Evolutionary conservation across 768 basidiomycete species (phyloP), one percentile per base, ranked within the genome.

Genomic region (Kwoniella bestiolae): DNA sequence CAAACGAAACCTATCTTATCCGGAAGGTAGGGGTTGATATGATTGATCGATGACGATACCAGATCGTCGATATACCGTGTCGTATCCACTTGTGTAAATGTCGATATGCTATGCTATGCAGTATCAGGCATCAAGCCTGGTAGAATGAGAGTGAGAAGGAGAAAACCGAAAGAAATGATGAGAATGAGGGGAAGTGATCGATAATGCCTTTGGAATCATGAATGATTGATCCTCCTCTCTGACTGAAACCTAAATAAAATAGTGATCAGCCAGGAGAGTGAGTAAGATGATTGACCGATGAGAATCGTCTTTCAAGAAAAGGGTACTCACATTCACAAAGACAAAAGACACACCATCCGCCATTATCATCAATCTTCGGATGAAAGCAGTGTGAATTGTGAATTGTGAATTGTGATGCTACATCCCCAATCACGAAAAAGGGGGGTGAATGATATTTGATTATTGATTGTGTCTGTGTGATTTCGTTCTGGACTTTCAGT

Each of bases 1-100:
- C n/a, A n/a, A n/a, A 26, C 2, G 11, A 28, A n/a, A 51, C 7
- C 12, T 28, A 4, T 26, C 3, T 14, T 16, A 28, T 26, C 21
- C 50, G 29, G 50, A 51, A 51, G 38, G 38, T 41, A 51, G 50
- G 50, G 50, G 29, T 31, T 26, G 23, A 7, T 28, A 51, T 51
- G 38, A 18, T 28, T 25, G 26, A 29, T n/a, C 50, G 50, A 51
- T 29, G 26, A 25, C 50, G 50, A 51, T 51, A 25, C 50, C 50
- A 28, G 50, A 51, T 51, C 26, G 50, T 51, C 50, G 3, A 12
- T 28, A 18, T 16, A 14, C n/a, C n/a, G n/a, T 28, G n/a, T 28
- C n/a, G 26, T 51, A 51, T 32, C 29, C 14, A 51, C 14, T 51
- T 51, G 12, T 18, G 38, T 11, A 4, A 41, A 21, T 51, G 26